These are phyloP conservation scores for Vigna nakashimae DNA, from an alignment of 306 rosid genomes.

Conservation along the genomic window DNA sequence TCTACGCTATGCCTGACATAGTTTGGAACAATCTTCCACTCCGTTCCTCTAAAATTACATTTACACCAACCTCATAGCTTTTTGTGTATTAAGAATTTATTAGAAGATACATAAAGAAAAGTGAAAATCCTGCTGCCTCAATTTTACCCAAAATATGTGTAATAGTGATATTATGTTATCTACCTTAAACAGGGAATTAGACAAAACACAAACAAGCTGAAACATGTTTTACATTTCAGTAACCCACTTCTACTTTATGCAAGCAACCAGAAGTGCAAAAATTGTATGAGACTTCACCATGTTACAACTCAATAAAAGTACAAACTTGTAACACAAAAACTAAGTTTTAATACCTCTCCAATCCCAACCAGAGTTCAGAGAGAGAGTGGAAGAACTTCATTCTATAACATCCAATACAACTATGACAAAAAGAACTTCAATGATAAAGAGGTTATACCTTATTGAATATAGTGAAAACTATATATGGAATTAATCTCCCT, in stretches of 20 bases:
- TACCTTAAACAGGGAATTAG: neutral
- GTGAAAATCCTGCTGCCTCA: conserved; percentile 21
- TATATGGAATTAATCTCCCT: too few relatives aligned
- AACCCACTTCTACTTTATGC: neutral
- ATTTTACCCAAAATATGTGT: neutral
- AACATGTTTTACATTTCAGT: neutral
- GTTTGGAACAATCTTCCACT: neutral
- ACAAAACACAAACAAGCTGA: neutral
- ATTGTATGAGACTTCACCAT: neutral
- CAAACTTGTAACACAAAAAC: neutral
- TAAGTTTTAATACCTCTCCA: neutral
- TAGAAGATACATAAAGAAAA: neutral
- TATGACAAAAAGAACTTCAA: neutral
- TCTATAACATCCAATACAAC: neutral
- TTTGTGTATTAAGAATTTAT: neutral
- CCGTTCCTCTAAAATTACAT: neutral
- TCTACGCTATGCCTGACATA: neutral
- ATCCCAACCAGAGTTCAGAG: neutral
- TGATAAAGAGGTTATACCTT: neutral
- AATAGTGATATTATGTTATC: neutral
- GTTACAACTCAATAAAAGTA: neutral
- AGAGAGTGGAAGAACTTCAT: neutral
- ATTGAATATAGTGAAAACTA: too few relatives aligned
- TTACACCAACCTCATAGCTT: neutral
- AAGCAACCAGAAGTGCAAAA: conserved; percentile 8